These are phyloP conservation scores for Cladobotryum protrusum DNA, from an alignment of 2,329 filamentous ascomycete species.

Conservation along the genomic window DNA sequence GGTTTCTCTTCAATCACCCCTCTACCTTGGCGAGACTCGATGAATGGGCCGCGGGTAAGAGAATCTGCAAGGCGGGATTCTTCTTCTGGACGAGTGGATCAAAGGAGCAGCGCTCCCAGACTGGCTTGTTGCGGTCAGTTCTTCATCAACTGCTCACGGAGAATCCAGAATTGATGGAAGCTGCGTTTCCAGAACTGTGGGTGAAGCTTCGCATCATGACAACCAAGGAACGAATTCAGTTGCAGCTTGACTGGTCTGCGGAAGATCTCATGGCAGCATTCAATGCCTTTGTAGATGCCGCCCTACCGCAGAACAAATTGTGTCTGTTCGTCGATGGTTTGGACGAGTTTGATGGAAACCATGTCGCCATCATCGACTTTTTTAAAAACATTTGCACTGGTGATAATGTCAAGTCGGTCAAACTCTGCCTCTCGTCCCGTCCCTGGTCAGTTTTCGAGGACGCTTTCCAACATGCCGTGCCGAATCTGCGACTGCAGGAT, in stretches of 20 bases:
- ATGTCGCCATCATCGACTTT: conserved; percentile 22
- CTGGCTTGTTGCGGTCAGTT: conserved; percentile 30
- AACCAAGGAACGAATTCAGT: conserved; percentile 25
- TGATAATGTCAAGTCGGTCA: conserved; percentile 15
- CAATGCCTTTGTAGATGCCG: conserved; percentile 16
- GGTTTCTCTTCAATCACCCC: conserved; percentile 26
- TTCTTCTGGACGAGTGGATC: conserved; percentile 42
- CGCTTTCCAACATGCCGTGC: conserved; percentile 20
- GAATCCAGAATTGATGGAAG: conserved; percentile 19
- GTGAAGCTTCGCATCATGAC: conserved; percentile 20
- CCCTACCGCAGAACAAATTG: conserved; percentile 17
- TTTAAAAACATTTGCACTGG: conserved; percentile 19
- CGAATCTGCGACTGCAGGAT: conserved; percentile 21
- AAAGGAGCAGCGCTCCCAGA: conserved; percentile 31
- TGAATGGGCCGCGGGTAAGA: conserved; percentile 21
- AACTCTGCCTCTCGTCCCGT: conserved; percentile 29
- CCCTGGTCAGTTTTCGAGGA: conserved; percentile 23
- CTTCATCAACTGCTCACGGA: conserved; percentile 29
- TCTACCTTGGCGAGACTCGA: conserved; percentile 13
- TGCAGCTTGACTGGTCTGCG: conserved; percentile 25
- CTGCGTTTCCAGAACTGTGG: conserved; percentile 25
- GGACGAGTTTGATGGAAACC: conserved; percentile 28
- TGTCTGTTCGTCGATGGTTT: conserved; percentile 28
- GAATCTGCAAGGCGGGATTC: conserved; percentile 31
- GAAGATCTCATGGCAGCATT: conserved; percentile 23